Evolutionary conservation across 1,284 basidiomycete genomes (phyloP).

Genomic region (Microbotryum scabiosae): DNA sequence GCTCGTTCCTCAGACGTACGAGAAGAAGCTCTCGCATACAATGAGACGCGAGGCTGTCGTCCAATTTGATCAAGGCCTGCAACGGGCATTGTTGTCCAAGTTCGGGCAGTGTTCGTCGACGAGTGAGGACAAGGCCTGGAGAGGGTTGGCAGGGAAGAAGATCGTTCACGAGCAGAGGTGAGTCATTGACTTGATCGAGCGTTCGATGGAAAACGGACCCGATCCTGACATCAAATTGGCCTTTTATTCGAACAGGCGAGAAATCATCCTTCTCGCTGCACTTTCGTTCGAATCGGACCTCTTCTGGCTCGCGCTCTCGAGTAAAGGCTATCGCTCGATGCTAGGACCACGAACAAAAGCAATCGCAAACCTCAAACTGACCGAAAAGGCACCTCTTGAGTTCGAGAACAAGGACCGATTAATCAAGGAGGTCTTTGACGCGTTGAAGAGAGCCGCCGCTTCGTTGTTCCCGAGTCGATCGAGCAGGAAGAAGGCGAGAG

Average conservation of each 20-base stretch:
- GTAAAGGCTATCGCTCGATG: slow-evolving; percentile 4
- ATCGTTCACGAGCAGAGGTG: not conserved
- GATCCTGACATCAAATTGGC: not conserved
- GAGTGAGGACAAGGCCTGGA: slow-evolving; percentile 16
- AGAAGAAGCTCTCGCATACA: slow-evolving; percentile 10
- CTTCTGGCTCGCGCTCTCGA: slow-evolving; percentile 20
- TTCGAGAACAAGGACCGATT: not conserved
- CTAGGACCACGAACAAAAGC: not conserved
- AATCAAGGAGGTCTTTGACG: not conserved
- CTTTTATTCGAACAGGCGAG: not conserved
- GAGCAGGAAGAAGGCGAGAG: not conserved
- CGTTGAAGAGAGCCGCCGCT: not conserved
- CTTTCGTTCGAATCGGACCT: slow-evolving; percentile 19
- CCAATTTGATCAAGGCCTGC: slow-evolving; percentile 9
- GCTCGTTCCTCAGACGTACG: slow-evolving; percentile 9
- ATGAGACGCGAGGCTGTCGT: slow-evolving; percentile 12
- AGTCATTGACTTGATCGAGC: not conserved
- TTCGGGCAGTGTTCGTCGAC: not conserved
- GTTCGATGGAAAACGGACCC: not conserved
- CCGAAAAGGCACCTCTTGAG: not conserved
- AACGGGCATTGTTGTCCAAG: slow-evolving; percentile 9
- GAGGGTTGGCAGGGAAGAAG: not conserved
- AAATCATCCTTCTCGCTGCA: slow-evolving; percentile 9
- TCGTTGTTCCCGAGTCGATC: not conserved
- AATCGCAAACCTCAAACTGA: not conserved